These are phyloP conservation scores for Magnaporthiopsis rhizophila DNA, from an alignment of 2,329 filamentous ascomycete species.

Conservation along the genomic window DNA sequence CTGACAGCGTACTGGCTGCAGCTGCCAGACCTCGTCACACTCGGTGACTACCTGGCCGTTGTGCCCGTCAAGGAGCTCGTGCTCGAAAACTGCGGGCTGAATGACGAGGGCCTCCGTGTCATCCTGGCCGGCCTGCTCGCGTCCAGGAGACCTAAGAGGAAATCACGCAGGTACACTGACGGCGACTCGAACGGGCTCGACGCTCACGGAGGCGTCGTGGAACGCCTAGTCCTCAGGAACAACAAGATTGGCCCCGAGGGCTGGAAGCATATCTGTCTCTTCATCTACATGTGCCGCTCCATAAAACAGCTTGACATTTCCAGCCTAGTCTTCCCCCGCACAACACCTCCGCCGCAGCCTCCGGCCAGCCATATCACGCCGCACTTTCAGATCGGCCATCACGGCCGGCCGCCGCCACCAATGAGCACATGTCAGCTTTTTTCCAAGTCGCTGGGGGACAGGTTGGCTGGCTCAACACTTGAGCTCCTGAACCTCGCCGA, in stretches of 20 bases:
- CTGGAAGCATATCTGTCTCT: slow-evolving; percentile 86
- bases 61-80: slow-evolving; percentile 84
- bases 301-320: slow-evolving; percentile 83
- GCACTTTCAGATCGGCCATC: slow-evolving; percentile 4
- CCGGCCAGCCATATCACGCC: neutral
- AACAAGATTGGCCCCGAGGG: slow-evolving; percentile 84
- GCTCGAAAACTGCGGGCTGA: slow-evolving; percentile 79
- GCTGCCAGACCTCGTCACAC: slow-evolving; percentile 72
- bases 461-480: slow-evolving; percentile 66
- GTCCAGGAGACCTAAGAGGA: slow-evolving; percentile 58
- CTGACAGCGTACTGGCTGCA: slow-evolving; percentile 79
- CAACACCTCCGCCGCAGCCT: slow-evolving; percentile 5
- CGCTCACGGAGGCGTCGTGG: slow-evolving; percentile 64
- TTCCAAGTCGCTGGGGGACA: slow-evolving; percentile 65
- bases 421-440: slow-evolving; percentile 58
- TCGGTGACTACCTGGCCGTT: slow-evolving; percentile 89
- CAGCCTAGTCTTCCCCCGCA: slow-evolving; percentile 58
- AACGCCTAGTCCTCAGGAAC: slow-evolving; percentile 82
- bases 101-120: slow-evolving; percentile 78
- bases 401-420: slow-evolving; percentile 14
- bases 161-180: slow-evolving; percentile 36
- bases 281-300: slow-evolving; percentile 82
- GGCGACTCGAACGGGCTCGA: slow-evolving; percentile 28
- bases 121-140: slow-evolving; percentile 80
- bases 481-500: slow-evolving; percentile 80